Evolutionary conservation across 2,329 filamentous ascomycete species (phyloP).

Genomic region (Rhexocercosporidium sp.): DNA sequence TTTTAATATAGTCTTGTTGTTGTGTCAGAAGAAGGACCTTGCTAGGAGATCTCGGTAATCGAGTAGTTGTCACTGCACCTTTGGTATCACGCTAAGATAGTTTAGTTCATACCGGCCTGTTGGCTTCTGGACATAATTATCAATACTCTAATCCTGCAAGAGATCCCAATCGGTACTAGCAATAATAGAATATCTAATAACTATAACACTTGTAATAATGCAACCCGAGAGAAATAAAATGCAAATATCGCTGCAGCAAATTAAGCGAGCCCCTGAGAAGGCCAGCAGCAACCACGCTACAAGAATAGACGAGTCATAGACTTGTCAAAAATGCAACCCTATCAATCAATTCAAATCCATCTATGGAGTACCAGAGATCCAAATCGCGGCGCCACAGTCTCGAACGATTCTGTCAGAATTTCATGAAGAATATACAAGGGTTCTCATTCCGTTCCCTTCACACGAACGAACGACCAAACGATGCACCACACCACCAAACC

Average conservation of each 20-base stretch:
- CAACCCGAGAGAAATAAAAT: neutral
- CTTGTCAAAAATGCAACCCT: neutral
- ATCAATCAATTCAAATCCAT: neutral
- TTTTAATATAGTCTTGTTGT: too few relatives aligned
- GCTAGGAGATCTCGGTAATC: too few relatives aligned
- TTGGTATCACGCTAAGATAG: too few relatives aligned
- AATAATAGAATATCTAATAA: neutral
- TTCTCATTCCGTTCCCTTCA: neutral
- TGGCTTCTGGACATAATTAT: too few relatives aligned
- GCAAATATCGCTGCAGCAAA: neutral
- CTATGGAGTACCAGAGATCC: neutral
- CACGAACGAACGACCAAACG: neutral
- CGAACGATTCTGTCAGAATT: neutral
- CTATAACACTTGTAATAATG: neutral
- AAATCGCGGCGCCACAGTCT: neutral
- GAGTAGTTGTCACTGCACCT: too few relatives aligned
- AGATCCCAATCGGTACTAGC: neutral
- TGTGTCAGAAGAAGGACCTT: too few relatives aligned
- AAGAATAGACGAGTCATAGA: slow-evolving; percentile 2
- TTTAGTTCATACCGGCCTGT: too few relatives aligned
- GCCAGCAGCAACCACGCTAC: neutral
- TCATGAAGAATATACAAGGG: neutral
- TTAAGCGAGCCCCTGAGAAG: slow-evolving; percentile 5
- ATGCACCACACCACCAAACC: neutral
- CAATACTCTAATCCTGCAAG: neutral